phyloP scores from a whole-genome alignment of 352 stramenopile genomes.

The Pythium scleroteichum region DNA sequence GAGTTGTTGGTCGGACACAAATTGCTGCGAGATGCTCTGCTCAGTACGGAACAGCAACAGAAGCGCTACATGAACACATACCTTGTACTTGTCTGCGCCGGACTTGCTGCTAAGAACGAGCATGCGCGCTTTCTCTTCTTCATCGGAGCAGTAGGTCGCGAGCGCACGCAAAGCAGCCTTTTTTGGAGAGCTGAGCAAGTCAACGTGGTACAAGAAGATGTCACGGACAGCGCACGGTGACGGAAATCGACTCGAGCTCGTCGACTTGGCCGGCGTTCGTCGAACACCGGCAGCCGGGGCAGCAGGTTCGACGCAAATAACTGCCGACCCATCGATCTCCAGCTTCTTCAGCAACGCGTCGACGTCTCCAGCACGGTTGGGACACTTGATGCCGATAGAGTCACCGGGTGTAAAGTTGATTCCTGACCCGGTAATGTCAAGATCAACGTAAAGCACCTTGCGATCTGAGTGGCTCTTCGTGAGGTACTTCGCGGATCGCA shows the following conservation, averaged over 20 bases:
- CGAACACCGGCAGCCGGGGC: conserved; percentile 11
- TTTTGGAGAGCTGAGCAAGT: conserved; percentile 84
- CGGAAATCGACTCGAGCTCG: conserved; percentile 44
- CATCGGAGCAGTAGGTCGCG: conserved; percentile 61
- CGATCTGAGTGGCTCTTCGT: conserved; percentile 45
- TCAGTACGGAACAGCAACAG: no score
- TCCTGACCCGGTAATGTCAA: conserved; percentile 43
- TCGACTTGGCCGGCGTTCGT: conserved; percentile 10
- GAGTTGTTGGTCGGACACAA: conserved; percentile 87
- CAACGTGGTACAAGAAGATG: conserved; percentile 69
- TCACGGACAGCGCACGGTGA: conserved; percentile 69
- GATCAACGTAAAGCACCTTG: conserved; percentile 58
- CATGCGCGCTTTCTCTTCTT: conserved; percentile 60
- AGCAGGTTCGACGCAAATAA: conserved; percentile 40
- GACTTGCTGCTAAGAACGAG: conserved; percentile 73
- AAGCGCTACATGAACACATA: conserved; percentile 16
- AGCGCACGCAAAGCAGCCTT: conserved; percentile 72
- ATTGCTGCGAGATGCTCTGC: conserved; percentile 35
- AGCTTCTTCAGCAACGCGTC: conserved; percentile 63
- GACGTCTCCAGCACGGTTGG: conserved; percentile 69
- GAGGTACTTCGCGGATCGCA: conserved; percentile 51
- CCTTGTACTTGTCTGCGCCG: conserved; percentile 66
- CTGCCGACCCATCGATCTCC: conserved; percentile 35
- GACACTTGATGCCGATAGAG: conserved; percentile 84
- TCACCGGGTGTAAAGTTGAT: conserved; percentile 83